Evolutionary conservation across 495 filamentous ascomycete genomes (phyloP).

Genomic region (Penicillium maclennaniae): DNA sequence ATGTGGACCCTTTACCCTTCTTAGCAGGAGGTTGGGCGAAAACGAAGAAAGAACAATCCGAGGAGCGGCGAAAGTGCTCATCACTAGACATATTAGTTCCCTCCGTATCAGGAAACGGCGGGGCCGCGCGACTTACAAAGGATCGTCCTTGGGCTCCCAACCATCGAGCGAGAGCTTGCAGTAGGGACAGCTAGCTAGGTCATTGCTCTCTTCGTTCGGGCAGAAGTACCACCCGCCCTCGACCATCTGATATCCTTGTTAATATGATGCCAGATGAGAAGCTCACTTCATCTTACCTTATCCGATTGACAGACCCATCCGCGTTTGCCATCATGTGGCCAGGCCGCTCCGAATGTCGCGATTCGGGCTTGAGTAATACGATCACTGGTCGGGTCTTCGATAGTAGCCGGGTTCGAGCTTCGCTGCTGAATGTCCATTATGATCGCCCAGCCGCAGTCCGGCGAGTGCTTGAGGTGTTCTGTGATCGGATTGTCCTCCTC

Average conservation of each 20-base stretch:
- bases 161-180: constrained; percentile 81
- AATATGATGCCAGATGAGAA: constrained; percentile 11
- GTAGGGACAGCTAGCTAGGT: constrained; percentile 84
- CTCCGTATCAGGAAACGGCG: constrained; percentile 13
- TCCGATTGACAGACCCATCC: constrained; percentile 85
- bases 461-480: constrained; percentile 81
- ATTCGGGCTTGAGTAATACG: constrained; percentile 70
- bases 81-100: constrained; percentile 53
- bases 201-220: constrained; percentile 71
- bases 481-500: constrained; percentile 70
- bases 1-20: constrained; percentile 40
- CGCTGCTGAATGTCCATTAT: constrained; percentile 65
- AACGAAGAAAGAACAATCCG: constrained; percentile 78
- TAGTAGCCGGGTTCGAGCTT: constrained; percentile 57
- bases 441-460: constrained; percentile 84
- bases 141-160: constrained; percentile 89
- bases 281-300: constrained; percentile 54
- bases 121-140: constrained; percentile 56
- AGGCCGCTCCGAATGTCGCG: constrained; percentile 70
- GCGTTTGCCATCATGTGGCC: constrained; percentile 85
- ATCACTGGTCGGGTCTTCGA: constrained; percentile 67
- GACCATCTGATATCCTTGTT: constrained; percentile 61
- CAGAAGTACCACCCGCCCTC: constrained; percentile 92
- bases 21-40: constrained; percentile 42
- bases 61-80: constrained; percentile 76